phyloP scores from a whole-genome alignment of 306 rosid species.

The Benincasa hispida region DNA sequence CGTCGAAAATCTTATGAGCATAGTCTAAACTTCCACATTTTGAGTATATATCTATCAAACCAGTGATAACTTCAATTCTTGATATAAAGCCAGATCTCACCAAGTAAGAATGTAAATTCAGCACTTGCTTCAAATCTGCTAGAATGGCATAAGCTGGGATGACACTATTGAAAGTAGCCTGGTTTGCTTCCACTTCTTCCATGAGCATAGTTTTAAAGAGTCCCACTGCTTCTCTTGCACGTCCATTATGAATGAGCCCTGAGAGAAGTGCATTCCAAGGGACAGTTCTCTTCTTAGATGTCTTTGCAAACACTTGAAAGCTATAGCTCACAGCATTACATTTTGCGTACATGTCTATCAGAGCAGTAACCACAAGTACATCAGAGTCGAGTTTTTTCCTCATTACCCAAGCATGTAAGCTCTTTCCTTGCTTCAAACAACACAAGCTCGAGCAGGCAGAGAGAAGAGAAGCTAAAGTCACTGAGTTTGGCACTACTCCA shows the following conservation, averaged over 20 bases:
- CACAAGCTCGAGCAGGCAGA: constrained; percentile 50
- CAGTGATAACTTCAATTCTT: constrained; percentile 49
- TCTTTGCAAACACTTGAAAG: constrained; percentile 37
- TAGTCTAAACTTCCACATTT: constrained; percentile 57
- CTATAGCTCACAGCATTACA: constrained; percentile 25
- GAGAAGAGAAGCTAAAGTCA: constrained; percentile 56
- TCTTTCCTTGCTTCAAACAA: constrained; percentile 38
- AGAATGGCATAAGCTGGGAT: constrained; percentile 70
- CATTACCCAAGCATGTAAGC: constrained; percentile 71
- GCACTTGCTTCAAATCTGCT: constrained; percentile 60
- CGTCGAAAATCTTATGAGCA: constrained; percentile 47
- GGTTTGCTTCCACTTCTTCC: constrained; percentile 41
- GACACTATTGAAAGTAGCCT: constrained; percentile 53
- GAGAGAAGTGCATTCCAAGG: constrained; percentile 78
- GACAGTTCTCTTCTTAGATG: constrained; percentile 48
- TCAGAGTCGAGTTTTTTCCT: constrained; percentile 52
- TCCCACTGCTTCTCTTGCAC: constrained; percentile 50
- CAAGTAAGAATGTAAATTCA: constrained; percentile 57
- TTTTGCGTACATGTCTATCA: constrained; percentile 60
- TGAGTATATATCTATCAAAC: constrained; percentile 60
- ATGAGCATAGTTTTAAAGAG: constrained; percentile 55
- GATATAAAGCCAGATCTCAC: constrained; percentile 49
- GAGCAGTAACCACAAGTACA: constrained; percentile 67
- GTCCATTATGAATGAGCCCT: constrained; percentile 46
- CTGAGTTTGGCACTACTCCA: constrained; percentile 54